Evolutionary conservation across 225 moss, liverwort and hornwort species (phyloP), one percentile per base, ranked within the genome.

Genomic region (Straminergon stramineum): DNA sequence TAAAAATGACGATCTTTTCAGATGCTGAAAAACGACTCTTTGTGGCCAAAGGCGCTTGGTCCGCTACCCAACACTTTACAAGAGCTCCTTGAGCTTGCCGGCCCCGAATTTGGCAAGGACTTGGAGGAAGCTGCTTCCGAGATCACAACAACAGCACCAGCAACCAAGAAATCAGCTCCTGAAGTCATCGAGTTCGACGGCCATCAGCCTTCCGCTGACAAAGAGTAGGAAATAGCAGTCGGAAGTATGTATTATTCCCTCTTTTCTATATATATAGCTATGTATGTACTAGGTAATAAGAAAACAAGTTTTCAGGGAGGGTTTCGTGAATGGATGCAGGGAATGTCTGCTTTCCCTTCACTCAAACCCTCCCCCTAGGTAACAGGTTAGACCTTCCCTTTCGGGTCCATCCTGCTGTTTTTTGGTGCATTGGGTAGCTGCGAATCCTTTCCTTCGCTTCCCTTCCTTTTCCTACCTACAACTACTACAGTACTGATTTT

Each of bases 21-120:
- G 95, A 95, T 95, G 95, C 84, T 95, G 85, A 95, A 95, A 88
- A 89, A 95, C 15, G 95, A 95, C 66, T 92, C 95, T 7, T 69
- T 95, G 71, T 95, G 95, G 95, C 95, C 95, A 1, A 95, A 95
- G 86, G 95, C 95, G 57, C 89, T 95, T 21, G 90, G 92, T 35
- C 86, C 90, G 55, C 86, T 94, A 13, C 94, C 94, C 13, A 91
- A 88, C 86, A 93, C 93, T 66, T 61, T 95, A 37, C 89, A 93
- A 83, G 95, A 95, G 88, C 89, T 95, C 11, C 88, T 93, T 51
- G 93, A 95, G 70, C 90, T 92, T 53, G 92, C 95, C 13, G 95
- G 95, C 60, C 95, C 91, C n/a, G 95, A 95, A 37, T 91, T 95
- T 63, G 87, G 26, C 13, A 87, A 81, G 70, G 88, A 85, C 27